Conservation (phyloP, 495 filamentous ascomycete genomes). For the Jackrogersella minutella region DNA sequence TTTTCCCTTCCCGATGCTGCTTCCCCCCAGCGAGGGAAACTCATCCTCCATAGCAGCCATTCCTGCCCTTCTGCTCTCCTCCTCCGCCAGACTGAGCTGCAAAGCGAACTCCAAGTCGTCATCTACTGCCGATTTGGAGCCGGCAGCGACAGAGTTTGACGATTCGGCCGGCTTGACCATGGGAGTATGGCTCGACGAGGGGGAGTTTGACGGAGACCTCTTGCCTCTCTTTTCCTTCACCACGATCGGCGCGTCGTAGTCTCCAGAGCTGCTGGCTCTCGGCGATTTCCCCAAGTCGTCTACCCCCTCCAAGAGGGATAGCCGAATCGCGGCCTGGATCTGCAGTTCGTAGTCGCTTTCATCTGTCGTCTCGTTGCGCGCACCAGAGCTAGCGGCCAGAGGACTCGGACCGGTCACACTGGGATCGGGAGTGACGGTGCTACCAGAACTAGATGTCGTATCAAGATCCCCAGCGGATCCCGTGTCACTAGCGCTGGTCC, state of each 20-base stretch:
- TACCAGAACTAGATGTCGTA: slow-evolving; percentile 57
- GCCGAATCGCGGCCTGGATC: slow-evolving; percentile 80
- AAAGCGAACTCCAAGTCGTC: slow-evolving; percentile 86
- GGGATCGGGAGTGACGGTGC: slow-evolving; percentile 60
- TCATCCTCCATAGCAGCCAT: slow-evolving; percentile 55
- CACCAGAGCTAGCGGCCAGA: slow-evolving; percentile 46
- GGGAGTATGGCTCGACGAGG: slow-evolving; percentile 49
- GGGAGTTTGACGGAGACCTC: slow-evolving; percentile 47
- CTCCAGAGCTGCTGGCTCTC: slow-evolving; percentile 45
- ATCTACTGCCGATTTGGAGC: slow-evolving; percentile 47
- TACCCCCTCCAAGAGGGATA: slow-evolving; percentile 71
- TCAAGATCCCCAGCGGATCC: slow-evolving; percentile 59
- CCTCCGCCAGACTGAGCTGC: slow-evolving; percentile 83
- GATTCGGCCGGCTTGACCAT: slow-evolving; percentile 35
- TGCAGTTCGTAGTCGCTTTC: slow-evolving; percentile 72
- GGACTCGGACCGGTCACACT: slow-evolving; percentile 56
- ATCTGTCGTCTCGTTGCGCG: slow-evolving; percentile 59
- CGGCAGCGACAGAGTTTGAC: slow-evolving; percentile 25
- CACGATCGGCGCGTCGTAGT: slow-evolving; percentile 62
- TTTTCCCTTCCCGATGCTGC: slow-evolving; percentile 53
- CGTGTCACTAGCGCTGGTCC: slow-evolving; percentile 59
- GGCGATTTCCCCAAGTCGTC: slow-evolving; percentile 46
- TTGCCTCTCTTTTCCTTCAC: slow-evolving; percentile 54
- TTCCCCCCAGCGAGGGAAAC: slow-evolving; percentile 62
- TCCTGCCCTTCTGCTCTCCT: slow-evolving; percentile 59